Evolutionary conservation across 495 filamentous ascomycete genomes (phyloP).

Genomic region (Friedmanniomyces simplex): DNA sequence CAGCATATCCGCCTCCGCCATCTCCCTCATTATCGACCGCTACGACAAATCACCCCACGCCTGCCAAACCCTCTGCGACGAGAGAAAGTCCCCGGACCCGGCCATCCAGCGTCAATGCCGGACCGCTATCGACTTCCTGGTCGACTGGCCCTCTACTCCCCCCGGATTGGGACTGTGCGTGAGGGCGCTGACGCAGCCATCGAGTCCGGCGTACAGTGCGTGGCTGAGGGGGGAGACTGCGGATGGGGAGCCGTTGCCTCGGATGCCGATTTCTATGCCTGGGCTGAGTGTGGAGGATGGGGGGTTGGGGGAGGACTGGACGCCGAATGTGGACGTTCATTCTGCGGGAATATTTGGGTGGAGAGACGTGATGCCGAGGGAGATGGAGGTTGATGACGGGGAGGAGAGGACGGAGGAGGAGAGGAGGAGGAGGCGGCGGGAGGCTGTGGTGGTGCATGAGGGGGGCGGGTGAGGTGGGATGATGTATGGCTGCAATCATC

Average conservation of each 20-base stretch:
- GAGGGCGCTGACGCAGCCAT: no score
- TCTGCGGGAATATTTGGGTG: neutral
- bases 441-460: conserved; percentile 57
- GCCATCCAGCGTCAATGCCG: neutral
- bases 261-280: no score
- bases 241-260: no score
- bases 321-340: no score
- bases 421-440: conserved; percentile 44
- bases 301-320: no score
- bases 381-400: conserved; percentile 16
- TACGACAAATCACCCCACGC: conserved; percentile 6
- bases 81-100: neutral
- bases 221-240: no score
- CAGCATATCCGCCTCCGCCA: conserved; percentile 28
- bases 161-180: no score
- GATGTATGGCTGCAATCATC: neutral
- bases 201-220: no score
- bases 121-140: neutral
- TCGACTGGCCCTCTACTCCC: no score
- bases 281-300: no score
- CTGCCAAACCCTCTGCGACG: neutral
- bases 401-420: conserved; percentile 38
- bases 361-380: neutral
- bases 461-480: conserved; percentile 32
- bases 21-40: conserved; percentile 23